Base-by-base conservation (phyloP, 2,329 filamentous ascomycete species). In the Phoma sp. region DNA sequence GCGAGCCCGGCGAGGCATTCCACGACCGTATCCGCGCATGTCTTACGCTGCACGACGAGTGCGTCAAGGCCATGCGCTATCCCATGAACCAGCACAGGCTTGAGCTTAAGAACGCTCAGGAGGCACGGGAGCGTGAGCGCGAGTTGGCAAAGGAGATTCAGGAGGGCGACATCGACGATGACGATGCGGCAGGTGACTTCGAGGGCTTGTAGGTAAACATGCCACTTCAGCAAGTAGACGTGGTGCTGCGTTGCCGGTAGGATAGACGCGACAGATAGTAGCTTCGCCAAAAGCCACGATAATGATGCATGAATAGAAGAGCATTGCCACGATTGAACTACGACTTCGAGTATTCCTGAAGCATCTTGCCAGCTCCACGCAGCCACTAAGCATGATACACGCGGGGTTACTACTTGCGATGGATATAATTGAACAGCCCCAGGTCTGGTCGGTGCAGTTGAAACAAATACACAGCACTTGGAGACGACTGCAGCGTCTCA, bases 71-170 rank as follows among this genome's bases (percentile, higher is more conserved):
- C 24, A 99, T 99, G 95, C 87, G 95, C 50, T 99, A 98, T 79
- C 95, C 95, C 2, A 98, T 98, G 93, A 97, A 99, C 80, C 95
- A 98, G 77, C 95, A 99, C 78, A 87, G 95, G 14, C 83, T 98
- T 51, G 95, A 99, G 78, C 84, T 99, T 51, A 98, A 97, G 85
- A 98, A 96, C 69, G 95, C 95, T 0, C 93, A 98, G 77, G 96
- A 99, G 78, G 95, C 95, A n/a, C 86, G 95, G 45, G 95, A 99
- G 76, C 85, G 95, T 18, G 95, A 99, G 81, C 86, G 95, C 14
- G 95, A 99, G 78, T 86, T 99, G 82, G 95, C 93, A 60, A 98
- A 98, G 83, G 95, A 99, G 82, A 98, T 99, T 72, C 91, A 96
- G 77, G 95, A 98, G 64, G 95, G 93, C 18, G 95, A 99, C 71